Base-by-base conservation (phyloP, 2,329 filamentous ascomycete species). In the Colletotrichum sp. region DNA sequence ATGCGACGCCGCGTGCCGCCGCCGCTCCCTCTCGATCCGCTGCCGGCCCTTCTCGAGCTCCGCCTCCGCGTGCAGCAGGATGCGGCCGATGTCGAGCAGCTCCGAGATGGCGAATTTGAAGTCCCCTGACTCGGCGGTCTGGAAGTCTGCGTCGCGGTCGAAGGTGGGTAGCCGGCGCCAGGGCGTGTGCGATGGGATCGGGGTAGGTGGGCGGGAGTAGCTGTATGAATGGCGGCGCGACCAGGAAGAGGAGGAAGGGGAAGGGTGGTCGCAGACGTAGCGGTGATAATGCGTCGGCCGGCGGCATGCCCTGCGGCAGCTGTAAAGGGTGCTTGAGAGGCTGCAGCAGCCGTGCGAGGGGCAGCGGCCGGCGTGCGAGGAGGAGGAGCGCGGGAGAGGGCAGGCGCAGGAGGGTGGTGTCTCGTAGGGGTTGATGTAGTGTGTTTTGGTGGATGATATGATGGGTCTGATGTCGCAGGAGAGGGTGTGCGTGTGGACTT, bases 401-500 rank as follows among this genome's bases (percentile, higher is more conserved):
- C 81, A 83, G 4, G 26, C 18, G 74, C 82, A 83, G 8, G 21
- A 12, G 1, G 32, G 9, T 1, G 82, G 79, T 2, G 60, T 9
- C 1, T 76, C 67, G 72, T 83, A 82, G 10, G 80, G 73, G 60
- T 82, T 78, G 18, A 82, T 64, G 43, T 79, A 78, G n/a, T 65
- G 9, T n/a, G 67, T 67, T 1, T n/a, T 12, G 18, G 79, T 80
- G 48, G 80, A 78, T 2, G 78, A 81, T 16, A 83, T 71, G 67
- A 81, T 18, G 7, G 82, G 81, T 8, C 82, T 79, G 38, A 77
- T 67, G 67, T 84, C 81, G 79, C 82, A 84, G 15, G 71, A 61
- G 63, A 83, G 76, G 4, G 74, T 80, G 73, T 83, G 82, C 6
- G 77, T 80, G 64, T 79, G 30, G 24, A 79, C 74, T n/a, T 74